phyloP scores from a whole-genome alignment of 192 early-diverging fungal species.

The Chytriomyces sp. region DNA sequence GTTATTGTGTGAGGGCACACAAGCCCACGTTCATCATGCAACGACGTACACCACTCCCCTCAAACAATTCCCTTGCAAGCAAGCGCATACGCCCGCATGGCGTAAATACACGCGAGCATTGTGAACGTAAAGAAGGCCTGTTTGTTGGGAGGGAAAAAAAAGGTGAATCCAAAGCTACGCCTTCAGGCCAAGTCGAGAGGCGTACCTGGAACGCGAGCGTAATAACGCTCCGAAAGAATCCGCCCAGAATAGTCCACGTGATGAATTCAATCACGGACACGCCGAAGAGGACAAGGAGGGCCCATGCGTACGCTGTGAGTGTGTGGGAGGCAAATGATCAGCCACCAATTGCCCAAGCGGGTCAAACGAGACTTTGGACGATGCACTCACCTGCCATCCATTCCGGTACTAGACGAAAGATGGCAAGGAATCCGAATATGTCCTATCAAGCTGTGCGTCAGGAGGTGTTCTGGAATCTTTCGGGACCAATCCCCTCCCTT shows the following conservation, averaged over 20 bases:
- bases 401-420: slow-evolving; percentile 23
- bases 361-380: neutral
- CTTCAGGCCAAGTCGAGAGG: too few relatives aligned
- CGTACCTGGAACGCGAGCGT: slow-evolving; percentile 6
- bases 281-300: neutral
- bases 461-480: too few relatives aligned
- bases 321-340: neutral
- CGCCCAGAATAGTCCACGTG: slow-evolving; percentile 1
- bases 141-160: too few relatives aligned
- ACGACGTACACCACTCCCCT: too few relatives aligned
- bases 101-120: slow-evolving; percentile 19
- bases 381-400: slow-evolving; percentile 3
- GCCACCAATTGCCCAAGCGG: neutral
- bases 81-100: slow-evolving; percentile 18
- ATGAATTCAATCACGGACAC: neutral
- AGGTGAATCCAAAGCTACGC: too few relatives aligned
- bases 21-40: too few relatives aligned
- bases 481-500: neutral
- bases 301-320: slow-evolving; percentile 7
- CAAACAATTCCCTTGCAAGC: slow-evolving; percentile 14
- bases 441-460: too few relatives aligned
- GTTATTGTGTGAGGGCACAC: too few relatives aligned
- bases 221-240: neutral
- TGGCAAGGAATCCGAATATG: neutral
- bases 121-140: slow-evolving; percentile 17